These are phyloP conservation scores for Terfezia boudieri DNA, from an alignment of 495 filamentous ascomycete species.

Conservation along the genomic window DNA sequence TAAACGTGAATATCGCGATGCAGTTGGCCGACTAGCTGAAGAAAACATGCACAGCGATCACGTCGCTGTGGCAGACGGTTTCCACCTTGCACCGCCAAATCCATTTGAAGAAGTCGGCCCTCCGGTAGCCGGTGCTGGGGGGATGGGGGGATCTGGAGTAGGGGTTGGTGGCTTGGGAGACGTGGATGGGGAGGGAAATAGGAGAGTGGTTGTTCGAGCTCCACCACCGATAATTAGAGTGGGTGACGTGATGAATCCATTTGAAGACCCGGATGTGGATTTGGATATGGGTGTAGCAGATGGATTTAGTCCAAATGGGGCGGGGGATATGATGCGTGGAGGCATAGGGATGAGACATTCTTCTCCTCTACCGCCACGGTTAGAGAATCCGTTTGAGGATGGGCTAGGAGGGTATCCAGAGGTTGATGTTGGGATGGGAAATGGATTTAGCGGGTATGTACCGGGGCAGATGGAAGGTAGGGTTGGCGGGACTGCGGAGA, in stretches of 20 bases:
- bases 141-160: background rate
- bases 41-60: background rate
- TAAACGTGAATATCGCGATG: background rate
- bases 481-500: background rate
- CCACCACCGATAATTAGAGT: too few relatives aligned
- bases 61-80: background rate
- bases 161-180: background rate
- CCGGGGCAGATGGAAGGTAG: background rate
- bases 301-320: too few relatives aligned
- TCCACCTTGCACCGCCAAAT: background rate
- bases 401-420: background rate
- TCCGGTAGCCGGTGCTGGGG: background rate
- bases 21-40: background rate
- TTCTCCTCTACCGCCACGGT: too few relatives aligned
- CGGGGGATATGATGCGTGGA: background rate
- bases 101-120: background rate
- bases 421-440: background rate
- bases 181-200: background rate
- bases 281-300: too few relatives aligned
- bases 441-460: background rate
- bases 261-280: too few relatives aligned
- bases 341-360: background rate
- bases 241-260: too few relatives aligned
- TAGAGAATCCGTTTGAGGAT: background rate
- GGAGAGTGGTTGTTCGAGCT: background rate